Percentiles rank a stretch among this genome's conserved stretches.
These are phyloP conservation scores for Puccinia novopanici DNA, from an alignment of 1,284 basidiomycete species.

Conservation along the genomic window DNA sequence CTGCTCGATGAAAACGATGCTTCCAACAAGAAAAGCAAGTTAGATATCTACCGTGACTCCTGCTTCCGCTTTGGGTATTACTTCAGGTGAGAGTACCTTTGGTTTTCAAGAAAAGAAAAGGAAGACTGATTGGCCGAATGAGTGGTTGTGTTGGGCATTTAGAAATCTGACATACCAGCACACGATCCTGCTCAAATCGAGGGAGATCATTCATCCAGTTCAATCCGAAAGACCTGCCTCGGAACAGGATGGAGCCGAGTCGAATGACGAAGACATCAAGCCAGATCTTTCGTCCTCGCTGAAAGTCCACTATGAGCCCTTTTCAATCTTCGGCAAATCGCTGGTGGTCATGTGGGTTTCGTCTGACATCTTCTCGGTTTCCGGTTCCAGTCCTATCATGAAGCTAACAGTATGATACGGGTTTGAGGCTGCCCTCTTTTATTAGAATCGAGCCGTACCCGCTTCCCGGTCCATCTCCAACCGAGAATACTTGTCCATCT, in stretches of 20 bases:
- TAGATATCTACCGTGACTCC: slow-evolving; percentile 37
- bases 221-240: neutral
- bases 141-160: neutral
- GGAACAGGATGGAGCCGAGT: neutral
- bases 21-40: slow-evolving; percentile 23
- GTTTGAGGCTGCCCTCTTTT: no score
- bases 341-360: slow-evolving; percentile 25
- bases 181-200: slow-evolving; percentile 38
- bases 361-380: neutral
- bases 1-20: slow-evolving; percentile 4
- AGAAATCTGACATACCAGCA: slow-evolving; percentile 31
- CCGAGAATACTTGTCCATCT: neutral
- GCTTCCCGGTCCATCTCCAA: slow-evolving; percentile 8
- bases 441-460: slow-evolving; percentile 41
- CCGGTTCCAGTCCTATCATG: no score
- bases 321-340: slow-evolving; percentile 42
- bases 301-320: slow-evolving; percentile 40
- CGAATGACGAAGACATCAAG: slow-evolving; percentile 21
- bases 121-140: no score
- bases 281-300: slow-evolving; percentile 13
- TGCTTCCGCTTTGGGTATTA: slow-evolving; percentile 38
- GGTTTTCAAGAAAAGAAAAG: neutral
- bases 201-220: slow-evolving; percentile 33
- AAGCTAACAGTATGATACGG: no score
- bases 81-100: slow-evolving; percentile 12